Evolutionary conservation across 345 rosid genomes (phyloP).

Genomic region (Eutrema yunnanense): DNA sequence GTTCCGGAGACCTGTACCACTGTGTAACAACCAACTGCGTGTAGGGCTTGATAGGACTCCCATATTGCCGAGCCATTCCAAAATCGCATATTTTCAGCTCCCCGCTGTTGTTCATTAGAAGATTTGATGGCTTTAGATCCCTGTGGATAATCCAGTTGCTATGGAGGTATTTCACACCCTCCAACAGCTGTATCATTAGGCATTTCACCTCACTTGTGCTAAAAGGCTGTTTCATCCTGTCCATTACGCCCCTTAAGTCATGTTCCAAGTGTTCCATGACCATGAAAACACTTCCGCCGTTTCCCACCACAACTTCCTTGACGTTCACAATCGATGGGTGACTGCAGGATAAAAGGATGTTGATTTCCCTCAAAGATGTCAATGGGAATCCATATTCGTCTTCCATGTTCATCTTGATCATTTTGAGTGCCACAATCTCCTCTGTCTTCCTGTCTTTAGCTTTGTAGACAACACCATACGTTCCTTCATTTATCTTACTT

Average conservation of each 20-base stretch:
- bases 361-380: slow-evolving; percentile 81
- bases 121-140: slow-evolving; percentile 83
- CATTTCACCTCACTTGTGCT: slow-evolving; percentile 89
- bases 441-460: slow-evolving; percentile 70
- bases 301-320: slow-evolving; percentile 78
- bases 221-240: slow-evolving; percentile 64
- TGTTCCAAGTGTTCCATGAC: slow-evolving; percentile 96
- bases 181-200: slow-evolving; percentile 75
- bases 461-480: slow-evolving; percentile 83
- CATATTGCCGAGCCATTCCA: slow-evolving; percentile 83
- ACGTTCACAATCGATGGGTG: slow-evolving; percentile 74
- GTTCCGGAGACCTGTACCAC: slow-evolving; percentile 94
- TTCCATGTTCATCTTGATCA: slow-evolving; percentile 68
- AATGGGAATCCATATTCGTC: slow-evolving; percentile 74
- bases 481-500: slow-evolving; percentile 79
- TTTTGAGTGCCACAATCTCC: slow-evolving; percentile 77
- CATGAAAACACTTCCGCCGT: slow-evolving; percentile 59
- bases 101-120: slow-evolving; percentile 70
- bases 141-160: slow-evolving; percentile 91
- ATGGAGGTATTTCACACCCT: slow-evolving; percentile 79
- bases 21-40: slow-evolving; percentile 73
- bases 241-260: slow-evolving; percentile 72
- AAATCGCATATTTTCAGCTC: slow-evolving; percentile 80
- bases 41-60: slow-evolving; percentile 75
- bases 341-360: slow-evolving; percentile 61